phyloP scores from a whole-genome alignment of 257 asterid species.

The Haberlea rhodopensis region DNA sequence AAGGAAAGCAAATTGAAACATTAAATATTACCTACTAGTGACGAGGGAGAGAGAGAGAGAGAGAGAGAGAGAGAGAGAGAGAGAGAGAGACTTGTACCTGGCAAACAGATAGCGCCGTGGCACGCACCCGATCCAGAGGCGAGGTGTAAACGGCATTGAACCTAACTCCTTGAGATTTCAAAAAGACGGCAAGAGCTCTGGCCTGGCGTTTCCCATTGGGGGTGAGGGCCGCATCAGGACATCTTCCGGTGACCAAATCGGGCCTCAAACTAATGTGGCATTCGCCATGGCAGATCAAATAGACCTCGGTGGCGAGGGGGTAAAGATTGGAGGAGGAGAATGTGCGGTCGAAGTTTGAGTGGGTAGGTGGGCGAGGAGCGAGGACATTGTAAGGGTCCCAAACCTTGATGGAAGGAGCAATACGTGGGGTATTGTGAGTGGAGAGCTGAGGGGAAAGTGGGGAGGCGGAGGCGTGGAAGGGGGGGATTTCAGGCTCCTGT shows the following conservation, averaged over 20 bases:
- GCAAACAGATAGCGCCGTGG: constrained; percentile 74
- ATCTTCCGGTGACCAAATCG: constrained; percentile 87
- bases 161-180: constrained; percentile 76
- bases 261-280: constrained; percentile 89
- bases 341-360: constrained; percentile 43
- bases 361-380: constrained; percentile 52
- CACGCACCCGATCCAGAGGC: constrained; percentile 85
- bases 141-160: constrained; percentile 75
- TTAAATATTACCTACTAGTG: too few relatives aligned
- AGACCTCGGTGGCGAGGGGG: constrained; percentile 60
- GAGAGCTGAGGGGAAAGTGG: constrained; percentile 97
- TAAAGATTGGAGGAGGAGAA: constrained; percentile 35
- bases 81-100: constrained; percentile 46
- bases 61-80: too few relatives aligned
- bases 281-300: constrained; percentile 82
- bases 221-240: constrained; percentile 88
- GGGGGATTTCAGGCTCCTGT: constrained; percentile 96
- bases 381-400: constrained; percentile 97
- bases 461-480: constrained; percentile 97
- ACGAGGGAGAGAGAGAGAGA: too few relatives aligned
- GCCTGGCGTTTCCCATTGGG: constrained; percentile 96
- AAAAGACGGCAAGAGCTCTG: constrained; percentile 79
- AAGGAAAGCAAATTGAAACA: not conserved
- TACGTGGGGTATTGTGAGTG: constrained; percentile 72
- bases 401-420: constrained; percentile 86